Percentiles rank a stretch among this genome's conserved stretches.
Evolutionary conservation across 1,284 basidiomycete genomes (phyloP).

Genomic region (Ceratobasidium sp.): DNA sequence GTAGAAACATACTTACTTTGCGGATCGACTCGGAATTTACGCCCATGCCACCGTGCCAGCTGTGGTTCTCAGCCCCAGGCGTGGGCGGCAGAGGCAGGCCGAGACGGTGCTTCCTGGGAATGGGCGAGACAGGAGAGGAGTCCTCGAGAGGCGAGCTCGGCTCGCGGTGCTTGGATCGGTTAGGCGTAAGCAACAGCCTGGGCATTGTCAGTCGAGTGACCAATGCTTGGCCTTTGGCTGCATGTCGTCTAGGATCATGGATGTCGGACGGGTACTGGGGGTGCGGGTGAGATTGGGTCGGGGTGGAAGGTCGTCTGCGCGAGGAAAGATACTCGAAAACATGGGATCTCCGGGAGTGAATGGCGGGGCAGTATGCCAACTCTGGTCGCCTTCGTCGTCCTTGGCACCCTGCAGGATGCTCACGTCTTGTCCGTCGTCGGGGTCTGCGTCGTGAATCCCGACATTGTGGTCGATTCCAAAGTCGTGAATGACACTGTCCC

Average conservation of each 20-base stretch:
- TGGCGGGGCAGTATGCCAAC: constrained; percentile 39
- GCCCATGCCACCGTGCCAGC: constrained; percentile 43
- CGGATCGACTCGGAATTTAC: constrained; percentile 34
- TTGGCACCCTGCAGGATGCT: constrained; percentile 23
- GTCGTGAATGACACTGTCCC: constrained; percentile 28
- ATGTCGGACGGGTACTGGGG: constrained; percentile 40
- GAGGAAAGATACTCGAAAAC: neutral
- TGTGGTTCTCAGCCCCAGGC: constrained; percentile 32
- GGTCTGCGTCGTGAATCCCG: constrained; percentile 39
- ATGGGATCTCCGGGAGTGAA: constrained; percentile 13
- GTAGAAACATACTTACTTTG: neutral
- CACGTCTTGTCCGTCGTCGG: constrained; percentile 29
- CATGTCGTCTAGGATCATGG: constrained; percentile 31
- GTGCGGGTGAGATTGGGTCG: constrained; percentile 35
- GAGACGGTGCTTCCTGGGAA: constrained; percentile 30
- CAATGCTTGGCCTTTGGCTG: constrained; percentile 46
- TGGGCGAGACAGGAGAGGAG: constrained; percentile 23
- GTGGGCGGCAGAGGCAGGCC: constrained; percentile 21
- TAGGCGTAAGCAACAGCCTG: constrained; percentile 43
- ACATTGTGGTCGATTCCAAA: constrained; percentile 39
- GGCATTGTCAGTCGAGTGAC: constrained; percentile 44
- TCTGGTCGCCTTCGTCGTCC: constrained; percentile 30
- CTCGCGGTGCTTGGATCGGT: constrained; percentile 27
- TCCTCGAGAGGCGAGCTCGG: constrained; percentile 36
- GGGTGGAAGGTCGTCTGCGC: neutral